phyloP scores from a whole-genome alignment of 2,329 filamentous ascomycete genomes.

The Penicillium sclerotigenum region DNA sequence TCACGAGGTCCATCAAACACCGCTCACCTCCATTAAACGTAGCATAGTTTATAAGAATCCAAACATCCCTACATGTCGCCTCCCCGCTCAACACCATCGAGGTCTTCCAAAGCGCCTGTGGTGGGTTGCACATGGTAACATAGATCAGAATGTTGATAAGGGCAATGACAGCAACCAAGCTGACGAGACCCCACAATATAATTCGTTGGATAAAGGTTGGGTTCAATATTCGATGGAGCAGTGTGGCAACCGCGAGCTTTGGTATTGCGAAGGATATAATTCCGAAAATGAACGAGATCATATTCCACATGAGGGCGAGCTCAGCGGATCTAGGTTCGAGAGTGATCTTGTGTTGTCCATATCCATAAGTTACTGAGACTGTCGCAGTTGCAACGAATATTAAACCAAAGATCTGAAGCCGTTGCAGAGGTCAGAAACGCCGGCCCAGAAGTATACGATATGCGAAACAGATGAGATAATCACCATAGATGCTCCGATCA shows the following conservation, averaged over 20 bases:
- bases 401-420: conserved; percentile 33
- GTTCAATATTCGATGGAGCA: conserved; percentile 24
- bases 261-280: conserved; percentile 26
- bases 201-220: conserved; percentile 11
- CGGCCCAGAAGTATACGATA: neutral
- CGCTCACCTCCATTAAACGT: conserved; percentile 40
- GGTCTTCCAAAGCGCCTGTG: conserved; percentile 37
- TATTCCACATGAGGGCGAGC: conserved; percentile 21
- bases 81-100: conserved; percentile 15
- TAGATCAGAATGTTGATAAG: conserved; percentile 38
- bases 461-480: neutral
- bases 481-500: conserved; percentile 34
- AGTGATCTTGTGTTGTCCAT: conserved; percentile 38
- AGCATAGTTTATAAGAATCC: conserved; percentile 38
- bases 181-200: conserved; percentile 24
- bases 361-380: conserved; percentile 38
- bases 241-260: conserved; percentile 25
- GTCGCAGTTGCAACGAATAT: conserved; percentile 34
- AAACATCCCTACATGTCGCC: conserved; percentile 33
- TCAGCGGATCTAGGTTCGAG: conserved; percentile 24
- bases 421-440: neutral
- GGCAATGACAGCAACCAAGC: conserved; percentile 29
- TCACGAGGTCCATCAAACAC: neutral
- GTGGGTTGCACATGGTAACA: conserved; percentile 42
- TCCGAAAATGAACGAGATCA: conserved; percentile 24